Evolutionary conservation across 1,284 basidiomycete genomes (phyloP).

Genomic region (Baeospora myosura): DNA sequence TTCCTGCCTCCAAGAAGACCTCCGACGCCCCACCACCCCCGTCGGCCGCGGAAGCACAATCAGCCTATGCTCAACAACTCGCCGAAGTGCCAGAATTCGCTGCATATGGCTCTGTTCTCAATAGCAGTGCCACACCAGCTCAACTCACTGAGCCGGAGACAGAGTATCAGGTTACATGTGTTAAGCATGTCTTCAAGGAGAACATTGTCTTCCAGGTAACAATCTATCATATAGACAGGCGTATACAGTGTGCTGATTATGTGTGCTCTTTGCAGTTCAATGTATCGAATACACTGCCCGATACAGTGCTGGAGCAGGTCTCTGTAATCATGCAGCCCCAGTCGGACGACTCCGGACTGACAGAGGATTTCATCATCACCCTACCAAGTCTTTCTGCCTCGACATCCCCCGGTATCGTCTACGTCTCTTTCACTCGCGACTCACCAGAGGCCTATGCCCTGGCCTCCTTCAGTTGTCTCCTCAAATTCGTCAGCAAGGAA

Average conservation of each 20-base stretch:
- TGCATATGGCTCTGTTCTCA: constrained; percentile 81
- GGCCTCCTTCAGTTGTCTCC: constrained; percentile 86
- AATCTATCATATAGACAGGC: constrained; percentile 3
- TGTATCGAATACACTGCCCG: constrained; percentile 97
- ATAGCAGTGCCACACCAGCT: constrained; percentile 75
- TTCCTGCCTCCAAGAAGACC: constrained; percentile 56
- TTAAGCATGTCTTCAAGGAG: constrained; percentile 96
- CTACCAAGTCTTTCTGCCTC: constrained; percentile 62
- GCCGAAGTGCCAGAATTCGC: constrained; percentile 82
- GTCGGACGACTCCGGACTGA: constrained; percentile 70
- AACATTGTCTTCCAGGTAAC: constrained; percentile 92
- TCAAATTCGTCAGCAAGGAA: constrained; percentile 97
- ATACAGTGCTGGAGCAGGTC: constrained; percentile 92
- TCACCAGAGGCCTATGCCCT: constrained; percentile 71
- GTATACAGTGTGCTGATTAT: background rate
- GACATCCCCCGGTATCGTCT: constrained; percentile 76
- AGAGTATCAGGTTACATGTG: constrained; percentile 94
- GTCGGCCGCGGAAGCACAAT: constrained; percentile 77
- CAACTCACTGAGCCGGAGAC: constrained; percentile 96
- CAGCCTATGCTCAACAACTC: constrained; percentile 82
- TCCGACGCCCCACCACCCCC: constrained; percentile 60
- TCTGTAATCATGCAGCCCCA: constrained; percentile 89
- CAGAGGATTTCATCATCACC: constrained; percentile 95
- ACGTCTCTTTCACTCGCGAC: constrained; percentile 90
- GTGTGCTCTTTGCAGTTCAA: constrained; percentile 65